Conservation (phyloP, 805 yeast genomes). For the Wickerhamiella hasegawae region DNA sequence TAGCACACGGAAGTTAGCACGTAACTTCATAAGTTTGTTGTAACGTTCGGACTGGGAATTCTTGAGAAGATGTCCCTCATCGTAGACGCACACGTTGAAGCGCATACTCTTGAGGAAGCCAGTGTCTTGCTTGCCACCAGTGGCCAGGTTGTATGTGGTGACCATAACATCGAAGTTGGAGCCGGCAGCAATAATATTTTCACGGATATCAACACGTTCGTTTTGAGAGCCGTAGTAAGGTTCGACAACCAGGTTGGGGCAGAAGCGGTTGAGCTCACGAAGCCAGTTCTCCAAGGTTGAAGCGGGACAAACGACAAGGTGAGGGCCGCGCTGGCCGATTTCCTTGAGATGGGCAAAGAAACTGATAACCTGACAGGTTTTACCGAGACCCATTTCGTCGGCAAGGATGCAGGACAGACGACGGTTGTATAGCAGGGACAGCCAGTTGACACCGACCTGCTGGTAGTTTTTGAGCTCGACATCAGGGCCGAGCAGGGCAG, state of each 20-base stretch:
- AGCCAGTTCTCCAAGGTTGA: conserved; percentile 97
- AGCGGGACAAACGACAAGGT: conserved; percentile 87
- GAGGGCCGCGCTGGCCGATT: conserved; percentile 56
- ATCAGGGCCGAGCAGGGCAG: conserved; percentile 44
- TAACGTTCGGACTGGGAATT: conserved; percentile 82
- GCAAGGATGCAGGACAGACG: conserved; percentile 84
- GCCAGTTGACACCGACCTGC: conserved; percentile 95
- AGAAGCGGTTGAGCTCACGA: conserved; percentile 79
- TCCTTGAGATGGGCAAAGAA: conserved; percentile 76
- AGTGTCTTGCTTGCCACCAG: conserved; percentile 71
- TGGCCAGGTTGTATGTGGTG: conserved; percentile 84
- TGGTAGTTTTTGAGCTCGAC: conserved; percentile 74
- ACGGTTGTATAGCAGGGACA: conserved; percentile 59
- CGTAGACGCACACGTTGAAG: conserved; percentile 83
- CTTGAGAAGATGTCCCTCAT: conserved; percentile 95
- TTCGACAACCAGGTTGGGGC: conserved; percentile 65
- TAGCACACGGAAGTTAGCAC: conserved; percentile 68
- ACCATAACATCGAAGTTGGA: conserved; percentile 70
- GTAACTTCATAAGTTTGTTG: conserved; percentile 65
- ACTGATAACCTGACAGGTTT: conserved; percentile 90
- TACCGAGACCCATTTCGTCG: conserved; percentile 96
- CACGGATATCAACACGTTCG: conserved; percentile 76
- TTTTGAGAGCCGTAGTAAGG: conserved; percentile 84
- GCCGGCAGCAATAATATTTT: conserved; percentile 38
- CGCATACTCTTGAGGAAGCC: conserved; percentile 56